phyloP scores from a whole-genome alignment of 768 basidiomycete species.

The Hericium coralloides region DNA sequence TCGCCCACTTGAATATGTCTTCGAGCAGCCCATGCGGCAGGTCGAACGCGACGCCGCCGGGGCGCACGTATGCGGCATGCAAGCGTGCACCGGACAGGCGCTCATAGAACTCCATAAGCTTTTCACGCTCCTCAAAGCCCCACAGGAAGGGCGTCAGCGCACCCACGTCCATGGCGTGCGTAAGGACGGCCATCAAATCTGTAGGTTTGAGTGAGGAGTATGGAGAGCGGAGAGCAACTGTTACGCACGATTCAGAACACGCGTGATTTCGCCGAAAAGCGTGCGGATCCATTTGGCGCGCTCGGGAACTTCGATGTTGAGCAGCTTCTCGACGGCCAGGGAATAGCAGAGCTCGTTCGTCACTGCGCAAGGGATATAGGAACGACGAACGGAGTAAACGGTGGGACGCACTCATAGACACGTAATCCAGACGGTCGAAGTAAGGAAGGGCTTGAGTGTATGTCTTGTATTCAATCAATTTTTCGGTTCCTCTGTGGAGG shows the following conservation, averaged over 20 bases:
- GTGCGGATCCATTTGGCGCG: conserved; percentile 98
- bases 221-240: conserved; percentile 3
- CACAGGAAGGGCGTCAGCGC: conserved; percentile 97
- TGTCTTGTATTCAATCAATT: conserved; percentile 98
- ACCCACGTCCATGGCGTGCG: conserved; percentile 96
- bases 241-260: conserved; percentile 80
- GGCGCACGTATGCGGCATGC: conserved; percentile 96
- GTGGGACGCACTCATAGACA: conserved; percentile 87
- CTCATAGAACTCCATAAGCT: conserved; percentile 99
- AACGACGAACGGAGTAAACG: not conserved
- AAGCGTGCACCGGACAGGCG: conserved; percentile 96
- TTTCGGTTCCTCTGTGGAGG: conserved; percentile 95
- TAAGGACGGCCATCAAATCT: conserved; percentile 96
- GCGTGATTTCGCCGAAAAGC: conserved; percentile 93
- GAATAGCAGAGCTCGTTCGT: conserved; percentile 98
- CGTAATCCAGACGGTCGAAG: conserved; percentile 98
- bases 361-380: conserved; percentile 46
- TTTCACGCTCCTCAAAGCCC: conserved; percentile 99
- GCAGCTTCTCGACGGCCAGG: conserved; percentile 93
- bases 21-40: conserved; percentile 97
- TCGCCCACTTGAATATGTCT: conserved; percentile 97
- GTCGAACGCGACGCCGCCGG: conserved; percentile 96
- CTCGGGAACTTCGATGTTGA: conserved; percentile 95
- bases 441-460: conserved; percentile 97
- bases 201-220: not conserved